These are phyloP conservation scores for Aspergillus eucalypticola DNA, from an alignment of 2,329 filamentous ascomycete species.

Conservation along the genomic window DNA sequence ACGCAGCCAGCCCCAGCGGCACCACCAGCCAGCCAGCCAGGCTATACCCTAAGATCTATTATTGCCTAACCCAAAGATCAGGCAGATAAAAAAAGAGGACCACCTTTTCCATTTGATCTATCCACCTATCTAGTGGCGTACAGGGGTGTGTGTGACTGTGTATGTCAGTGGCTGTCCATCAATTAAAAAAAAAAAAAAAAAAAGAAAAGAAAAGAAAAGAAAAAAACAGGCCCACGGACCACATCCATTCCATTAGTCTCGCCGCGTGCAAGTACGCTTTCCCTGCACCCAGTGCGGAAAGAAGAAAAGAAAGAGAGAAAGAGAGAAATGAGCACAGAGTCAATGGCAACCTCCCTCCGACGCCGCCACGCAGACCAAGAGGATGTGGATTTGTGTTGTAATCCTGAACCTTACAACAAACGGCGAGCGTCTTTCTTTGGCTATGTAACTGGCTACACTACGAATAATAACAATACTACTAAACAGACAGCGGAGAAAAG, in stretches of 20 bases:
- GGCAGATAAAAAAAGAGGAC: not conserved
- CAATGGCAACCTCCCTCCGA: not conserved
- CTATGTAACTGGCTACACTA: not conserved
- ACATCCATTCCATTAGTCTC: not conserved
- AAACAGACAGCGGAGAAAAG: not conserved
- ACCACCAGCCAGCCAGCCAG: not conserved
- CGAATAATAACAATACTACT: not conserved
- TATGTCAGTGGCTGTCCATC: too few relatives aligned
- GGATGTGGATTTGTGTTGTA: not conserved
- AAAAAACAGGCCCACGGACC: not conserved
- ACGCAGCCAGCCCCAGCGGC: conserved; percentile 1
- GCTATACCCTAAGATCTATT: not conserved
- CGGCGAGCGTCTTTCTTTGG: not conserved
- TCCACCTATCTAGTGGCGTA: not conserved
- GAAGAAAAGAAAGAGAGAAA: too few relatives aligned
- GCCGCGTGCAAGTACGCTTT: not conserved
- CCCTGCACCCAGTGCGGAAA: not conserved
- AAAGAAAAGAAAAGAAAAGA: not conserved
- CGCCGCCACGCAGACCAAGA: not conserved
- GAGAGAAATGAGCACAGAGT: not conserved
- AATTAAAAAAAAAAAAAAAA: not conserved
- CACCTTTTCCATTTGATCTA: not conserved
- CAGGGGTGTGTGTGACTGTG: not conserved
- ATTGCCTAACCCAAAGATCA: not conserved
- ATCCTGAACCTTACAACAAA: not conserved